A percentile compares a stretch with the other conserved stretches of the same genome.
Evolutionary conservation across 2,329 filamentous ascomycete species (phyloP).

Genomic region (Tolypocladium cylindrosporum): DNA sequence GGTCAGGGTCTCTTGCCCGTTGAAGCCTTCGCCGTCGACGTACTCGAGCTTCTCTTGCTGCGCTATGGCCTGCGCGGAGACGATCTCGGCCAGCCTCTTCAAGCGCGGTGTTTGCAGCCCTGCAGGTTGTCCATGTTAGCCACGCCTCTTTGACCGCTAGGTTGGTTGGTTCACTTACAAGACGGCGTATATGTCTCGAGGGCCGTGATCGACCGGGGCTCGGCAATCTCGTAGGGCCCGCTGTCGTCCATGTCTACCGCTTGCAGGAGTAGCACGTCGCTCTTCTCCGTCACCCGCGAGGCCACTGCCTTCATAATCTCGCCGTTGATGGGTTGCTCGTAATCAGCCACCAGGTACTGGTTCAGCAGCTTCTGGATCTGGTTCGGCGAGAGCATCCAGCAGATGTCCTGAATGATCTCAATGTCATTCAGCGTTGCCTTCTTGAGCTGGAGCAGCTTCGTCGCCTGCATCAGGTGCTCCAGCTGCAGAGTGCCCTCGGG

Average conservation of each 20-base stretch:
- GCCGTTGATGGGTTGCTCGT: slow-evolving; percentile 98
- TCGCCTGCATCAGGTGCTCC: slow-evolving; percentile 99
- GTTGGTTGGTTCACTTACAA: slow-evolving; percentile 48
- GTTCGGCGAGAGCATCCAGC: slow-evolving; percentile 99
- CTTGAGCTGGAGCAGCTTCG: slow-evolving; percentile 95
- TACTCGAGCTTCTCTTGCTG: slow-evolving; percentile 81
- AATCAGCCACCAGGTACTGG: slow-evolving; percentile 96
- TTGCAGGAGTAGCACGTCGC: slow-evolving; percentile 83
- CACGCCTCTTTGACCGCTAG: neutral
- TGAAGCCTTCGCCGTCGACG: slow-evolving; percentile 31
- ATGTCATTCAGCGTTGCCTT: slow-evolving; percentile 98
- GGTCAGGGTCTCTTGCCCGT: slow-evolving; percentile 38
- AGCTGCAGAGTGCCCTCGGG: slow-evolving; percentile 94
- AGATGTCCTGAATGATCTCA: slow-evolving; percentile 99
- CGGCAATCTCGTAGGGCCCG: slow-evolving; percentile 95
- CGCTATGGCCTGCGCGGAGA: slow-evolving; percentile 89
- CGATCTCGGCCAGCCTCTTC: slow-evolving; percentile 96
- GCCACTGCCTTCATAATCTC: slow-evolving; percentile 99
- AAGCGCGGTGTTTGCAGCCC: slow-evolving; percentile 93
- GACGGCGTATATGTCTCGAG: slow-evolving; percentile 97
- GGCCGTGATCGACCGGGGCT: slow-evolving; percentile 90
- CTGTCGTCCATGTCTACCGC: slow-evolving; percentile 99
- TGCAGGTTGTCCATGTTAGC: slow-evolving; percentile 27
- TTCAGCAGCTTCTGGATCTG: slow-evolving; percentile 98
- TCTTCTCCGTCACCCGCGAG: slow-evolving; percentile 94